A percentile compares a stretch with the other conserved stretches of the same genome.
These are phyloP conservation scores for Exutisphaerella laricina DNA, from an alignment of 2,329 filamentous ascomycete species.

Conservation along the genomic window DNA sequence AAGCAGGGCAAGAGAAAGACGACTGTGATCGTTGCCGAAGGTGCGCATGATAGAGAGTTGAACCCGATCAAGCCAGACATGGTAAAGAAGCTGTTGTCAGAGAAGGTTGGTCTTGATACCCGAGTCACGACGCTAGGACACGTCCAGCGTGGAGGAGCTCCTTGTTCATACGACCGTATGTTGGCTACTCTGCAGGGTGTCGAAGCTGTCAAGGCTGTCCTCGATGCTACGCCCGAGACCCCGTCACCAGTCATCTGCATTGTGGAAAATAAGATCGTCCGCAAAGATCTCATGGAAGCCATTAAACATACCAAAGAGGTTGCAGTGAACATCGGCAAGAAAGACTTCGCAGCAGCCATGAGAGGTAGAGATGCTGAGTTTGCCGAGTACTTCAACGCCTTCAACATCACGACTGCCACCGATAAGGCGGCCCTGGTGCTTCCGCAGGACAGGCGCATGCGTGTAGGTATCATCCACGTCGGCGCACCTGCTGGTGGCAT, in stretches of 20 bases:
- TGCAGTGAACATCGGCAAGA: conserved; percentile 70
- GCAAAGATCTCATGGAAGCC: conserved; percentile 82
- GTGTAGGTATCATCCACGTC: conserved; percentile 92
- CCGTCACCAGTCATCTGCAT: conserved; percentile 94
- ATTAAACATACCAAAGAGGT: conserved; percentile 83
- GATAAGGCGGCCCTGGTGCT: conserved; percentile 64
- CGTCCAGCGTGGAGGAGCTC: conserved; percentile 90
- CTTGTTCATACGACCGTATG: conserved; percentile 92
- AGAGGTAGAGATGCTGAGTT: conserved; percentile 86
- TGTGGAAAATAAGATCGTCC: conserved; percentile 94
- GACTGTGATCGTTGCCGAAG: conserved; percentile 96
- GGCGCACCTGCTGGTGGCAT: conserved; percentile 95
- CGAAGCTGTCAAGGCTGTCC: conserved; percentile 84
- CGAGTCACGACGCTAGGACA: conserved; percentile 92
- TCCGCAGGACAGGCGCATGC: conserved; percentile 74
- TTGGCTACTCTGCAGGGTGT: conserved; percentile 89
- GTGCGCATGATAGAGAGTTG: conserved; percentile 77
- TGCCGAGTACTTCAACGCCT: conserved; percentile 83
- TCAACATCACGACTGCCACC: conserved; percentile 82
- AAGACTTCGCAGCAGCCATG: conserved; percentile 87
- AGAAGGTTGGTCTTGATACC: conserved; percentile 78
- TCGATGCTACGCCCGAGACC: conserved; percentile 81
- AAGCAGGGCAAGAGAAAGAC: conserved; percentile 89
- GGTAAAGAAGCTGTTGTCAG: conserved; percentile 83
- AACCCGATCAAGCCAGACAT: conserved; percentile 74